Conservation (phyloP, 495 filamentous ascomycete genomes). For the Chaetomidium leptoderma region DNA sequence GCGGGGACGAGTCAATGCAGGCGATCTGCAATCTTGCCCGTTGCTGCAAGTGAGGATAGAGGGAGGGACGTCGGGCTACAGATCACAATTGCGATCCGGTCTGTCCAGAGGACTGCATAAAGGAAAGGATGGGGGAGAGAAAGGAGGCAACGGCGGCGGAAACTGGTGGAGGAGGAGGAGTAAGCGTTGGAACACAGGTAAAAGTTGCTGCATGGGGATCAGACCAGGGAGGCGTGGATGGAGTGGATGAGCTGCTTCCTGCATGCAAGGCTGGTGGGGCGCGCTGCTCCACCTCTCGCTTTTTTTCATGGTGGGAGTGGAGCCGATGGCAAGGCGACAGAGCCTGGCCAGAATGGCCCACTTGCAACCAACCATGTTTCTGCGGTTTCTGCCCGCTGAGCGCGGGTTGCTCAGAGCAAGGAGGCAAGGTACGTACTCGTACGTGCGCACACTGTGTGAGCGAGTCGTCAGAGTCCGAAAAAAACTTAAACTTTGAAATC, state of each 20-base stretch:
- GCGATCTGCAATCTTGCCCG: neutral
- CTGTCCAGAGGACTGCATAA: neutral
- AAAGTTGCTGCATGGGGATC: constrained; percentile 10
- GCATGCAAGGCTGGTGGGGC: constrained; percentile 18
- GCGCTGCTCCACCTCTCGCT: constrained; percentile 12
- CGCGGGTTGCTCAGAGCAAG: neutral
- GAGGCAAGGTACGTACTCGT: neutral
- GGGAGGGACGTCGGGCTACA: too few relatives aligned
- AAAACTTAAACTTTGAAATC: neutral
- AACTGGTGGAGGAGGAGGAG: constrained; percentile 15
- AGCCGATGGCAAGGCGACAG: constrained; percentile 16
- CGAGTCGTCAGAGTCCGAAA: neutral
- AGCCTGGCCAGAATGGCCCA: constrained; percentile 1
- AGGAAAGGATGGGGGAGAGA: neutral
- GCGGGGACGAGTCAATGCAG: constrained; percentile 6
- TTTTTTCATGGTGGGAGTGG: constrained; percentile 18
- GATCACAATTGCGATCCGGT: neutral
- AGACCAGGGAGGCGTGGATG: constrained; percentile 15
- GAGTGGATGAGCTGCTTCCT: constrained; percentile 14
- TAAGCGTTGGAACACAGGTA: constrained; percentile 6
- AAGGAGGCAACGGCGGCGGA: constrained; percentile 3
- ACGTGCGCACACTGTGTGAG: constrained; percentile 17
- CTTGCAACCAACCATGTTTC: neutral
- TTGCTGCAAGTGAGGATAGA: neutral
- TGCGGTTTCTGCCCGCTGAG: constrained; percentile 1